Base-by-base conservation (phyloP, 129 eudicot species). In the Artemisia tridentata region DNA sequence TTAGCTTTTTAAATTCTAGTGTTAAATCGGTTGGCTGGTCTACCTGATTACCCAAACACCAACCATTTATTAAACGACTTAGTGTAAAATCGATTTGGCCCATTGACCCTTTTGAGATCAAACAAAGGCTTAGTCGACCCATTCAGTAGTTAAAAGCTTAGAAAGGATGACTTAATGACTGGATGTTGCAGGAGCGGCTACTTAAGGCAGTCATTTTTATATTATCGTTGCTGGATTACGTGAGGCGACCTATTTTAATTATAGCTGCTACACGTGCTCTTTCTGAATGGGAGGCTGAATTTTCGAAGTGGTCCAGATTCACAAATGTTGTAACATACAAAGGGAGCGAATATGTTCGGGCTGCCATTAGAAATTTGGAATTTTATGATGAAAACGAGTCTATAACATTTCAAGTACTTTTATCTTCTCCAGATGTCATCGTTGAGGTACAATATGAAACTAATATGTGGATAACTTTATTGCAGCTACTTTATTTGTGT, bases 231-330 rank as follows among this genome's bases (percentile, higher is more conserved):
- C 69, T 45, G 17, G 72, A 65, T 51, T 65, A 63, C 21, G 18
- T 52, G 43, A 77, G 21, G 49, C 60, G n/a, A 8, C 85, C 88
- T 13, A 71, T 78, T 65, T 60, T 84, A 27, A 25, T 84, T 14
- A 49, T 84, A 69, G 75, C 83, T 51, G 18, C 78, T 45, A 53
- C 71, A 49, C 58, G 47, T 50, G 73, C 53, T 16, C 46, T 84
- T 63, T 66, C 82, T 10, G 65, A 66, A 72, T 84, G 85, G 85
- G 82, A 73, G 74, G 62, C 60, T 2, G 83, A 84, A 63, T 84
- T 84, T 66, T 77, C 80, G 5, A 75, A 69, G 4, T 80, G 74
- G 81, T 71, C 75, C 5, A 65, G 73, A 18, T 49, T 62, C n/a
- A 55, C 79, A 45, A 77, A 78, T 48, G 53, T 80, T 60, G 76